Base-by-base conservation (phyloP, 2,329 filamentous ascomycete genomes). In the Escovopsis sp. region DNA sequence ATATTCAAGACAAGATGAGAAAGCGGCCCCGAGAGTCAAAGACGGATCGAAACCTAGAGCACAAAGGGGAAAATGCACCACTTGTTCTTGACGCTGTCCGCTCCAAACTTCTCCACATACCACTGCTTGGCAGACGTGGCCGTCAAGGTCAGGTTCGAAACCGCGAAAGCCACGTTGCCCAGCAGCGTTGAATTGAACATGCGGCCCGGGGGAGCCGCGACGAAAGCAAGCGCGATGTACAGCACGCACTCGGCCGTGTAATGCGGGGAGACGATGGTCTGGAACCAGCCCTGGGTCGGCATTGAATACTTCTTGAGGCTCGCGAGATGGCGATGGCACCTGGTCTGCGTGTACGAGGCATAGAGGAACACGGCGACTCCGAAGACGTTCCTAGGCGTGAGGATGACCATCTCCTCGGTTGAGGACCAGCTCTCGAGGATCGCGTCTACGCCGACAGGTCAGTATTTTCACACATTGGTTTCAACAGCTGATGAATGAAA, bases 211-310 rank as follows among this genome's bases (percentile, higher is more conserved):
- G 87, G 86, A 1, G 87, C 85, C 21, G 78, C 76, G 27, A 80
- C 55, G 31, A 90, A 58, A 3, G 84, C 71, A 43, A 98, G 59
- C n/a, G 79, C 70, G 15, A 86, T 51, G 53, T 98, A 96, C 39
- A 94, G 73, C 28, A 80, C 53, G 51, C 83, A 87, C 60, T 96
- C 90, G 49, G 79, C 84, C 4, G 81, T 81, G 56, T 96, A 98
- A 58, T 98, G 90, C 14, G 90, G 86, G 47, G 82, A 92, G 27
- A 94, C 59, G 16, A 92, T 56, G 38, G 66, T 63, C 31, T 64
- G 63, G 55, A 96, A 98, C 38, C 80, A 59, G 3, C 78, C 76
- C 40, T 79, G 68, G 3, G 68, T 62, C 0, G 88, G 88, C 17
- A 96, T 65, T 10, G 80, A 81, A 57, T 98, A 96, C 51, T 86